Percentiles rank a stretch among this genome's conserved stretches.
These are phyloP conservation scores for Epichloe aotearoae DNA, from an alignment of 2,329 filamentous ascomycete genomes.

Conservation along the genomic window DNA sequence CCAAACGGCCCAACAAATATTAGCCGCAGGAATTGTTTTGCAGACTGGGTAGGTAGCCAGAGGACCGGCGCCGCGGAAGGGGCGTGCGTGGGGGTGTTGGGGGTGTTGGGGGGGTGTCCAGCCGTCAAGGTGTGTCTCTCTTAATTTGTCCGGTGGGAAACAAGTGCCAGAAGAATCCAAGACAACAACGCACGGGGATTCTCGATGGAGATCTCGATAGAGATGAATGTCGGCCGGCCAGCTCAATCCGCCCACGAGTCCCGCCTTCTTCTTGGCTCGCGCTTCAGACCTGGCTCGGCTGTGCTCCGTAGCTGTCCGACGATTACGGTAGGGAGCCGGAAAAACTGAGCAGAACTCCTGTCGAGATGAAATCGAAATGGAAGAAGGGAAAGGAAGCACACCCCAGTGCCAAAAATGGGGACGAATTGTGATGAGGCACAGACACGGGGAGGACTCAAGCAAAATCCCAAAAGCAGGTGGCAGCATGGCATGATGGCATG, in stretches of 20 bases:
- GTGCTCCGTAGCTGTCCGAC: neutral
- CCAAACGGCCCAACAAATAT: neutral
- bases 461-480: too few species aligned
- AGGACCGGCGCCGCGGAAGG: neutral
- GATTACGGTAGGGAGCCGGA: too few species aligned
- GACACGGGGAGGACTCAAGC: too few species aligned
- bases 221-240: neutral
- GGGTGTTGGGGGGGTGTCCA: neutral
- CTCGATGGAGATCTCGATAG: neutral
- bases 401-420: too few species aligned
- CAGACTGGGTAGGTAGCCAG: neutral
- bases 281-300: neutral
- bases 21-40: neutral
- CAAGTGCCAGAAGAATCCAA: neutral
- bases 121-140: neutral
- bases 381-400: too few species aligned
- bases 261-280: neutral
- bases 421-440: too few species aligned
- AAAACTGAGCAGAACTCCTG: too few species aligned
- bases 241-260: too few species aligned
- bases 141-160: neutral
- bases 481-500: too few species aligned
- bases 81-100: neutral
- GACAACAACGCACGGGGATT: neutral
- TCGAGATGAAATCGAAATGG: too few species aligned